Evolutionary conservation across 192 early-diverging fungal species (phyloP), one percentile per base, ranked within the genome.

Genomic region (Podila horticola): DNA sequence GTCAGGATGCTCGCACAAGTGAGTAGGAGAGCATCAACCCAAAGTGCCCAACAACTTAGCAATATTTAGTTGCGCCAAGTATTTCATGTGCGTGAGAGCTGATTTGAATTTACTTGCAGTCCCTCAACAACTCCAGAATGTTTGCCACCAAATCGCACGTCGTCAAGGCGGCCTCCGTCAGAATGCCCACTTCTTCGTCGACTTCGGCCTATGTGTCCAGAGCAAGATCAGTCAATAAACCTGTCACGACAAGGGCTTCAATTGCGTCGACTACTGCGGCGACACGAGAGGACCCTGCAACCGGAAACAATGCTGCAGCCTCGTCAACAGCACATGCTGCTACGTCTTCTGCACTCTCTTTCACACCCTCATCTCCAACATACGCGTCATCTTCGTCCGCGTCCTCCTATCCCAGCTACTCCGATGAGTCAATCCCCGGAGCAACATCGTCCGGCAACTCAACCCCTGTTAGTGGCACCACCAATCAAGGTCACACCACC

Each of bases 101-200:
- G 41, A 45, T 45, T 45, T 45, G 41, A 45, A 2, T 11, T 57
- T 10, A 15, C 48, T 34, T 29, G 17, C 33, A 72, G 70, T 52
- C 71, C 20, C 26, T 81, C 24, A 34, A 19, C 15, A 55, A 26
- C 50, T 48, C 64, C 58, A 61, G 77, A 17, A 65, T 71, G 20
- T 68, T 81, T 60, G 67, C 77, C 24, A 73, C 71, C 61, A 81
- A 81, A 64, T 58, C 71, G n/a, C 49, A 58, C 62, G 63, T 73
- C 10, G 51, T 73, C 62, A 81, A 81, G 49, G 64, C 77, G 24
- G 55, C 45, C 11, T 24, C 31, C 28, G 45, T 64, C n/a, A 50
- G 51, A 3, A 29, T 62, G 10, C 4, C 62, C 57, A 73, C 65
- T 30, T 48, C 69, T 3, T 58, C 76, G 10, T 58, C 65, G 0